Conservation (phyloP, 768 basidiomycete genomes). For the Amanita pseudoporphyria region DNA sequence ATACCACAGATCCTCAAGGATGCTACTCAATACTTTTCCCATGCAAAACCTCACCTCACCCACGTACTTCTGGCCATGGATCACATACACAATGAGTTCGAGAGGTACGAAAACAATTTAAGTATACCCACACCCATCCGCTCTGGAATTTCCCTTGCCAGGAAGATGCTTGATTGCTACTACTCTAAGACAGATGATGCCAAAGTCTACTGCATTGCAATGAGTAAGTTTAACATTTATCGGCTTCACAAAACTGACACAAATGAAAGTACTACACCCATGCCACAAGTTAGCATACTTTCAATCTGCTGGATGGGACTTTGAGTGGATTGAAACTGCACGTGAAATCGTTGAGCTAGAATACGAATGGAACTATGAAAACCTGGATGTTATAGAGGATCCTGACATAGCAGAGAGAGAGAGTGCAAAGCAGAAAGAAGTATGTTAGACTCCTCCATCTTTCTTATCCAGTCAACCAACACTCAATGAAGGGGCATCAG, state of each 20-base stretch:
- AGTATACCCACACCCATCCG: background rate
- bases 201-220: background rate
- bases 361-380: background rate
- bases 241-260: background rate
- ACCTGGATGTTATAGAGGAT: background rate
- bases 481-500: background rate
- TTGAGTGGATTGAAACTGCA: background rate
- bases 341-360: no score
- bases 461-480: no score
- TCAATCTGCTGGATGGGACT: background rate
- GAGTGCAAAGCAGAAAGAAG: background rate
- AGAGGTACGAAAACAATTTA: background rate
- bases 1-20: slow-evolving; percentile 24
- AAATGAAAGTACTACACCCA: background rate
- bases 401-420: background rate
- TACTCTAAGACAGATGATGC: no score
- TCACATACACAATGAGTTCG: background rate
- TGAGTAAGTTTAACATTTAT: background rate
- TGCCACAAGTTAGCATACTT: no score
- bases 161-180: background rate
- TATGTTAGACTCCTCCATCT: no score
- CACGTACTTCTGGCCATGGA: no score
- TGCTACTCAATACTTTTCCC: slow-evolving; percentile 23
- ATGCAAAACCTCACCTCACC: slow-evolving; percentile 16
- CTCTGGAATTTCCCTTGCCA: background rate